These are phyloP conservation scores for slime mould (Dictyostelium discoideum) DNA, from an alignment of 78 protist genomes.

Conservation along the genomic window DNA sequence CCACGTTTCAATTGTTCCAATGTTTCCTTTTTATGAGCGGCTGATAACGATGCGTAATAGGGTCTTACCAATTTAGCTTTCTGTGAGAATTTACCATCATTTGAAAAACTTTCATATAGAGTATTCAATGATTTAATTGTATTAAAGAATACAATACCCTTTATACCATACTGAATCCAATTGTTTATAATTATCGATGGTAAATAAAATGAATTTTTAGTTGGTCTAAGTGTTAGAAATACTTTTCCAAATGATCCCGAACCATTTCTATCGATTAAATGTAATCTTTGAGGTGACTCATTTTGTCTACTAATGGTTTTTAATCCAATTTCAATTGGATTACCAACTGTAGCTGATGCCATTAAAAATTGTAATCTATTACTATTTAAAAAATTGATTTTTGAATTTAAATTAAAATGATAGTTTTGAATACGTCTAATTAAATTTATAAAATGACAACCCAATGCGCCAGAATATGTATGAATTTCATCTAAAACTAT, in stretches of 20 bases:
- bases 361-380: conserved; percentile 60
- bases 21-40: conserved; percentile 25
- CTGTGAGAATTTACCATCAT: not conserved
- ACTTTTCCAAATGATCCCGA: conserved; percentile 50
- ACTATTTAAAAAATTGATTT: no score
- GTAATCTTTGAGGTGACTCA: not conserved
- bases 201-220: not conserved
- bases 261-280: conserved; percentile 48
- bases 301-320: conserved; percentile 29
- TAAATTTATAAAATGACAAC: conserved; percentile 77
- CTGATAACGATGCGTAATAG: conserved; percentile 37
- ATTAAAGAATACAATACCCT: conserved; percentile 76
- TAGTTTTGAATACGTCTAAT: conserved; percentile 63
- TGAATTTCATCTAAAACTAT: conserved; percentile 82
- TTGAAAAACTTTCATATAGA: not conserved
- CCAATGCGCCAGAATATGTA: conserved; percentile 80
- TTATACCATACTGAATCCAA: conserved; percentile 21
- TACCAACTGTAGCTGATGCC: conserved; percentile 84
- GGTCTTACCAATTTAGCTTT: conserved; percentile 32
- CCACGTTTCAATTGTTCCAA: conserved; percentile 57
- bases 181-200: conserved; percentile 14
- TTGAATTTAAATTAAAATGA: not conserved
- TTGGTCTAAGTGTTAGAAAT: conserved; percentile 17
- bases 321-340: conserved; percentile 46
- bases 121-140: conserved; percentile 36